Conservation (phyloP, 176 grass and related monocot genomes). For the Typha latifolia region DNA sequence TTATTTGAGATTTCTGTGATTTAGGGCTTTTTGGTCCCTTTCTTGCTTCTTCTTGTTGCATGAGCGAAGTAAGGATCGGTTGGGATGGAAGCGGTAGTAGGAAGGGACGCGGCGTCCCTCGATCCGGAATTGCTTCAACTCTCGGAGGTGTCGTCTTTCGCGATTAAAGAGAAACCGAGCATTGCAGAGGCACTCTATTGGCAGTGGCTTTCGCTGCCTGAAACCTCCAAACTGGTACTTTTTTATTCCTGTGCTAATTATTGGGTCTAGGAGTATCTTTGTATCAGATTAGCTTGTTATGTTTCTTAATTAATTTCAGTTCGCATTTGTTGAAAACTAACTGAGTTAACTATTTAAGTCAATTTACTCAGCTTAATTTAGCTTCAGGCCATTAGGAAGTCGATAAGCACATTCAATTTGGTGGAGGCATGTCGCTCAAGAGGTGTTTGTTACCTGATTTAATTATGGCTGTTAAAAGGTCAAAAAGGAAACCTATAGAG, state of each 20-base stretch:
- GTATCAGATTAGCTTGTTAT: neutral
- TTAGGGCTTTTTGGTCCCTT: conserved; percentile 17
- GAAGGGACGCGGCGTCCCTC: conserved; percentile 59
- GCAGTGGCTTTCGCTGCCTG: conserved; percentile 88
- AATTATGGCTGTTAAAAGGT: too few relatives aligned
- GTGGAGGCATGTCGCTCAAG: too few relatives aligned
- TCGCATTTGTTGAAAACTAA: too few relatives aligned
- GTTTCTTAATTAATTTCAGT: neutral
- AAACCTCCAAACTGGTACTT: conserved; percentile 85
- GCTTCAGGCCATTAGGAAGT: too few relatives aligned
- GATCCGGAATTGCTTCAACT: conserved; percentile 96
- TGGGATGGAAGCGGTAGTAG: conserved; percentile 71
- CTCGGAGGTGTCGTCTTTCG: conserved; percentile 62
- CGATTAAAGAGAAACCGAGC: conserved; percentile 61
- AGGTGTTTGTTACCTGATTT: too few relatives aligned
- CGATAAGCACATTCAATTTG: too few relatives aligned
- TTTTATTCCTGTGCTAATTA: neutral
- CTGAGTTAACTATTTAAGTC: too few relatives aligned
- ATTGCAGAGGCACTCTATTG: conserved; percentile 57
- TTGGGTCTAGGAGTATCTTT: neutral
- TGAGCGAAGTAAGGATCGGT: conserved; percentile 43
- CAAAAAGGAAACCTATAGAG: too few relatives aligned
- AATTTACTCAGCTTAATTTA: too few relatives aligned
- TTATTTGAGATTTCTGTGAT: neutral
- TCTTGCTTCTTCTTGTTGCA: conserved; percentile 11